Percentiles rank a stretch among this genome's conserved stretches.
phyloP scores from a whole-genome alignment of 1,139 yeast genomes.

The Debaryomyces udenii region DNA sequence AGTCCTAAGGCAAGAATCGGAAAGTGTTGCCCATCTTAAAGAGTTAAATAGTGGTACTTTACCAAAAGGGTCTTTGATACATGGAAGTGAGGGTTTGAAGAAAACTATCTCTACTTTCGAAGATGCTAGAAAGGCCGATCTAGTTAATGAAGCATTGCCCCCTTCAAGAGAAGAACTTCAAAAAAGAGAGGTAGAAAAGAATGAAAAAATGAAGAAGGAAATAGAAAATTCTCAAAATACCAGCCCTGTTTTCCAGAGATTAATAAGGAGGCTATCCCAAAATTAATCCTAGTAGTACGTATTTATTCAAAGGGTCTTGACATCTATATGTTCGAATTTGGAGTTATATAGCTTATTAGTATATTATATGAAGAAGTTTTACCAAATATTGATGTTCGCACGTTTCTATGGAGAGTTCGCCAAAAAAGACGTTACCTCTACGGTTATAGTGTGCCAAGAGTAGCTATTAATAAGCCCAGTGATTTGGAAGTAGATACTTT shows the following conservation, averaged over 20 bases:
- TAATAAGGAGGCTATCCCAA: conserved; percentile 45
- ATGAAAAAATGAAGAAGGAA: conserved; percentile 43
- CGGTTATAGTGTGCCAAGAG: background rate
- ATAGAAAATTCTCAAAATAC: conserved; percentile 40
- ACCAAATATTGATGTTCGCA: conserved; percentile 3
- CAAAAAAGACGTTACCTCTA: background rate
- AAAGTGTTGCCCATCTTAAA: conserved; percentile 81
- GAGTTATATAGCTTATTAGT: conserved; percentile 1
- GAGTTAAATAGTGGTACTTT: conserved; percentile 63
- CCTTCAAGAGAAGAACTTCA: conserved; percentile 68
- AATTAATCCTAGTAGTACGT: conserved; percentile 12
- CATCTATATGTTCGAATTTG: background rate
- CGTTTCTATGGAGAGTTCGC: background rate
- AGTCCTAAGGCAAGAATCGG: conserved; percentile 86
- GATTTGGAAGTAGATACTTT: no score
- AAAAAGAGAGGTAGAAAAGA: conserved; percentile 49
- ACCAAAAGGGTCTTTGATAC: conserved; percentile 85
- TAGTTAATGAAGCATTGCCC: conserved; percentile 85
- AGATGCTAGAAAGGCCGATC: conserved; percentile 81
- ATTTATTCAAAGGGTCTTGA: no score
- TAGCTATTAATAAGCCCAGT: no score
- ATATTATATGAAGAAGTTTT: no score
- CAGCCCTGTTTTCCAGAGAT: conserved; percentile 45
- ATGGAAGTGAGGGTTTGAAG: conserved; percentile 81
- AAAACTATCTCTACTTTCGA: conserved; percentile 75